Conservation (phyloP, 352 stramenopile species). For the Phytophthora quininea region DNA sequence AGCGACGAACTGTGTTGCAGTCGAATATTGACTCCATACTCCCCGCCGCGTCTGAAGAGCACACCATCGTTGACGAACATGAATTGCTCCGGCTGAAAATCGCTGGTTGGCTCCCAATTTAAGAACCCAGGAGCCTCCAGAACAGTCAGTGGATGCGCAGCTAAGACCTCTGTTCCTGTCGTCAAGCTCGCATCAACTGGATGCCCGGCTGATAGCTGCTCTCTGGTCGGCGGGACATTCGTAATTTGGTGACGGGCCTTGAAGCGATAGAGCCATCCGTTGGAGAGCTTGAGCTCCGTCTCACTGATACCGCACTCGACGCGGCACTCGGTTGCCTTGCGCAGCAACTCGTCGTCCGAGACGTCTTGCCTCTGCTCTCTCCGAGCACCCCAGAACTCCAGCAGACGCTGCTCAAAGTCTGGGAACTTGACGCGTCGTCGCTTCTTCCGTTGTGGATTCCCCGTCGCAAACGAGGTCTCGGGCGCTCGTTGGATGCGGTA, state of each 20-base stretch:
- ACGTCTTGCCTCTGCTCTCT: conserved; percentile 10
- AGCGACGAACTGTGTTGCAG: conserved; percentile 24
- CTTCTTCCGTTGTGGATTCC: conserved; percentile 43
- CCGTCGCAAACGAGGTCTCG: conserved; percentile 28
- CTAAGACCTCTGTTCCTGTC: conserved; percentile 5
- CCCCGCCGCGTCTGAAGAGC: conserved; percentile 20
- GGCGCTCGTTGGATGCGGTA: conserved; percentile 51
- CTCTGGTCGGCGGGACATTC: conserved; percentile 12
- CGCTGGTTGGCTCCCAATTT: conserved; percentile 42
- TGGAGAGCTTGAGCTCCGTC: conserved; percentile 49
- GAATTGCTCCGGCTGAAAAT: conserved; percentile 23
- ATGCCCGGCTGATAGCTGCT: neutral
- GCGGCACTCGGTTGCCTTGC: conserved; percentile 36
- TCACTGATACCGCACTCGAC: conserved; percentile 38
- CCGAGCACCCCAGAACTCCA: conserved; percentile 35
- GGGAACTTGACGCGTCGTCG: conserved; percentile 51
- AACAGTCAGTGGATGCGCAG: conserved; percentile 26
- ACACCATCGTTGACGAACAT: conserved; percentile 40
- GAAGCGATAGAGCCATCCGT: conserved; percentile 54
- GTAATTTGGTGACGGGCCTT: conserved; percentile 43
- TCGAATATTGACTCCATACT: conserved; percentile 41
- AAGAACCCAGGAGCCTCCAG: conserved; percentile 35
- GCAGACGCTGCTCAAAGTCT: conserved; percentile 41
- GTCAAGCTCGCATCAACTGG: neutral
- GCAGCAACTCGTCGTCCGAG: conserved; percentile 37